Percentiles rank a stretch among this genome's conserved stretches.
These are phyloP conservation scores for Pseudozyma thailandica DNA, from an alignment of 1,284 basidiomycete genomes.

Conservation along the genomic window DNA sequence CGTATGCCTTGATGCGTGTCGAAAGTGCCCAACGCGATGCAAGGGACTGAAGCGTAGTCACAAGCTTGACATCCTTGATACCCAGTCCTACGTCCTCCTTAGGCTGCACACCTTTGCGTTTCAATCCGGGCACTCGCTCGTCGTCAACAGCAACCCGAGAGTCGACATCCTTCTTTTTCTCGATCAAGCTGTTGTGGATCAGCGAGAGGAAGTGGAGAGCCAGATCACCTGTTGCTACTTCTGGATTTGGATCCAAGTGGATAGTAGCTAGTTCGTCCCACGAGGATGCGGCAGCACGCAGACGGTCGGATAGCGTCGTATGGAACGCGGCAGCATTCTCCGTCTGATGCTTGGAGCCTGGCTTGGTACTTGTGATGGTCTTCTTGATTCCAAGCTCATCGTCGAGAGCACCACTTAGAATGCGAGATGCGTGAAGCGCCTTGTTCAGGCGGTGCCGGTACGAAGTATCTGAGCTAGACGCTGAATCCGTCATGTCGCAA, in stretches of 20 bases:
- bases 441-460: constrained; percentile 40
- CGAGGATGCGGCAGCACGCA: constrained; percentile 13
- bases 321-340: constrained; percentile 23
- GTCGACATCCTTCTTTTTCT: constrained; percentile 29
- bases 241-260: constrained; percentile 10
- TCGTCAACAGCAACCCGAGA: constrained; percentile 21
- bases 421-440: constrained; percentile 33
- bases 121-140: constrained; percentile 6
- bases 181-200: constrained; percentile 21
- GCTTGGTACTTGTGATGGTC: constrained; percentile 21
- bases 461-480: constrained; percentile 21
- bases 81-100: constrained; percentile 47
- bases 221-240: constrained; percentile 34
- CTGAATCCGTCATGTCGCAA: constrained; percentile 18
- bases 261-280: constrained; percentile 18
- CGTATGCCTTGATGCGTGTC: constrained; percentile 30
- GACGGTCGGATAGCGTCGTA: constrained; percentile 18
- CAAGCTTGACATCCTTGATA: constrained; percentile 41
- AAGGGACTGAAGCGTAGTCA: constrained; percentile 38
- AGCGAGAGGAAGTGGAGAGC: constrained; percentile 25
- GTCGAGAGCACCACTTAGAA: constrained; percentile 32
- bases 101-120: constrained; percentile 22
- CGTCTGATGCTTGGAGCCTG: constrained; percentile 17
- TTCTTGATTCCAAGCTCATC: constrained; percentile 40
- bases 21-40: constrained; percentile 37